phyloP scores from a whole-genome alignment of 768 basidiomycete genomes.

The Neoboletus brunneissimus region DNA sequence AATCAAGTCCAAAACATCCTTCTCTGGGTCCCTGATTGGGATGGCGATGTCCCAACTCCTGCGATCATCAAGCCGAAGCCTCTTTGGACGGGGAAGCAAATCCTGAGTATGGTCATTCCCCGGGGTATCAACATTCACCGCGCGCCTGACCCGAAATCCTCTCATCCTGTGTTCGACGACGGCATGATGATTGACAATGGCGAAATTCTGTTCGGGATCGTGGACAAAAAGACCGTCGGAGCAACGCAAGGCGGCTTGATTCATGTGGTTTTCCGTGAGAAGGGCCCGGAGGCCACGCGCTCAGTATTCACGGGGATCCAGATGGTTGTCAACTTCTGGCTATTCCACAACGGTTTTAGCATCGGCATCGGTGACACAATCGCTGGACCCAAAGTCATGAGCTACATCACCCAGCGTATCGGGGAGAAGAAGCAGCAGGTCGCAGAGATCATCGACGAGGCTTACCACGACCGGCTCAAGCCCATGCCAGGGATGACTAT shows the following conservation, averaged over 20 bases:
- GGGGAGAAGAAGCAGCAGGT: constrained; percentile 78
- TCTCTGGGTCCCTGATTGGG: constrained; percentile 98
- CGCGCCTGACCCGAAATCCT: constrained; percentile 72
- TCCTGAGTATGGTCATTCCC: constrained; percentile 88
- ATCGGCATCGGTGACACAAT: constrained; percentile 99
- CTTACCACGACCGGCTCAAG: constrained; percentile 83
- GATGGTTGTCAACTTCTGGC: constrained; percentile 96
- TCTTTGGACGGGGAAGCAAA: constrained; percentile 97
- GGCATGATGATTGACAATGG: constrained; percentile 97
- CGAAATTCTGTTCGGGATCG: constrained; percentile 90
- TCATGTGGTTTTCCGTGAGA: constrained; percentile 96
- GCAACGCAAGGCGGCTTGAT: constrained; percentile 92
- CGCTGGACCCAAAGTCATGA: constrained; percentile 87
- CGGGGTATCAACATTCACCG: constrained; percentile 93
- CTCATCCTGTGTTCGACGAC: constrained; percentile 85
- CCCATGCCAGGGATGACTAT: constrained; percentile 98
- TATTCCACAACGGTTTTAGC: constrained; percentile 98
- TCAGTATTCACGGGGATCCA: constrained; percentile 92
- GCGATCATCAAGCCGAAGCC: constrained; percentile 96
- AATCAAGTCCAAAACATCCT: constrained; percentile 94
- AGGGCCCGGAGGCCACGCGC: constrained; percentile 88
- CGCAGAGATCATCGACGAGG: constrained; percentile 73
- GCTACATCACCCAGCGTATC: constrained; percentile 79
- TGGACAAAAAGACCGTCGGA: constrained; percentile 99
- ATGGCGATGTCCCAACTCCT: constrained; percentile 87